These are phyloP conservation scores for Auricularia cornea DNA, from an alignment of 768 basidiomycete genomes.

Conservation along the genomic window DNA sequence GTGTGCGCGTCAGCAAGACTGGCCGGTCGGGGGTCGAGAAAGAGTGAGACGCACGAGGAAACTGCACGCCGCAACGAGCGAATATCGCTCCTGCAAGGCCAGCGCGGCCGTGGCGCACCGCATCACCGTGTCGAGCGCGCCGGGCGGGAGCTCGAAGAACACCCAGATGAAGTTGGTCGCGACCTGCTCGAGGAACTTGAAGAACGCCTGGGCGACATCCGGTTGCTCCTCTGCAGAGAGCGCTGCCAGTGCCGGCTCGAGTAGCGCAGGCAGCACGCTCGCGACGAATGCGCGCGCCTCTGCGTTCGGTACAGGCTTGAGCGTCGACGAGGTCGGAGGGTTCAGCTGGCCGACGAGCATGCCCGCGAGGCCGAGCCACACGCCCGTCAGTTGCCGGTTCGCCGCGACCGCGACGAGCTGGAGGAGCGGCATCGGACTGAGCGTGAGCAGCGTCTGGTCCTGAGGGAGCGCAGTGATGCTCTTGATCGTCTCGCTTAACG, in stretches of 20 bases:
- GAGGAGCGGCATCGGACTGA: constrained; percentile 75
- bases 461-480: constrained; percentile 75
- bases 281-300: constrained; percentile 52
- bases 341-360: constrained; percentile 79
- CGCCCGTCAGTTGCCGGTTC: constrained; percentile 62
- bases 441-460: constrained; percentile 69
- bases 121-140: constrained; percentile 58
- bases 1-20: not conserved
- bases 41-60: constrained; percentile 56
- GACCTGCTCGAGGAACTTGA: constrained; percentile 64
- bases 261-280: constrained; percentile 45
- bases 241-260: constrained; percentile 32
- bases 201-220: constrained; percentile 85
- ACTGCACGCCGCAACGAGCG: constrained; percentile 69
- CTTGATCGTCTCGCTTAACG: constrained; percentile 74
- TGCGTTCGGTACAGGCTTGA: constrained; percentile 44
- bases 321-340: constrained; percentile 45
- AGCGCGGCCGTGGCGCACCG: constrained; percentile 61
- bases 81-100: constrained; percentile 74
- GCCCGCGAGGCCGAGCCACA: constrained; percentile 78
- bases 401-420: constrained; percentile 67
- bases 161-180: constrained; percentile 52
- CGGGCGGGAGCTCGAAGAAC: constrained; percentile 56
- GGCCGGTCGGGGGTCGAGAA: not conserved
- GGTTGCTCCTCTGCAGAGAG: constrained; percentile 53